phyloP scores from a whole-genome alignment of 495 filamentous ascomycete genomes.

The Polyplosphaeria fusca region DNA sequence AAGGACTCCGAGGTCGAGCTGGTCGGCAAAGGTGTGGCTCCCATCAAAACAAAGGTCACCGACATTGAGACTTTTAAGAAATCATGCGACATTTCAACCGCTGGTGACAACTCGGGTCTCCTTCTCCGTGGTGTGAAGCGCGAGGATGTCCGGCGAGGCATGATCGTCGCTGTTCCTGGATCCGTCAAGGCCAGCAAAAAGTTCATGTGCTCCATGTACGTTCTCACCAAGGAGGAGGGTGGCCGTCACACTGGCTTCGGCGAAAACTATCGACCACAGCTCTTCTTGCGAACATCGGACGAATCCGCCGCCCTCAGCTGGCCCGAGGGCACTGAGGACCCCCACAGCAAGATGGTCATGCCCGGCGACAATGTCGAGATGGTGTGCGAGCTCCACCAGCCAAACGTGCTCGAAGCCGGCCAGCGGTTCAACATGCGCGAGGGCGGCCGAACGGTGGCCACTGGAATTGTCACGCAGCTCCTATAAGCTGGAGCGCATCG shows the following conservation, averaged over 20 bases:
- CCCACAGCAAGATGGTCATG: conserved; percentile 73
- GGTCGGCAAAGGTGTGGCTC: conserved; percentile 68
- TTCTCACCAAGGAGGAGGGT: conserved; percentile 95
- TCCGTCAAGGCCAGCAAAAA: conserved; percentile 75
- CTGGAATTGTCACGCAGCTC: conserved; percentile 28
- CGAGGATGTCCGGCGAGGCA: conserved; percentile 89
- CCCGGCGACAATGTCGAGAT: conserved; percentile 99
- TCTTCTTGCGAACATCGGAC: conserved; percentile 91
- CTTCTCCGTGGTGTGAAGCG: conserved; percentile 90
- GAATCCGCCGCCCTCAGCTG: conserved; percentile 77
- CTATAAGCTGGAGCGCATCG: background rate
- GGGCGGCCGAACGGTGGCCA: conserved; percentile 63
- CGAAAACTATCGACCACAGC: conserved; percentile 90
- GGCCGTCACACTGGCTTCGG: conserved; percentile 92
- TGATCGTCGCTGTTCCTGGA: conserved; percentile 82
- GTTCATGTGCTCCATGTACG: conserved; percentile 94
- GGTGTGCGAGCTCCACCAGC: conserved; percentile 72
- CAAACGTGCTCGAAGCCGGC: conserved; percentile 80
- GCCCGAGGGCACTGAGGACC: conserved; percentile 71
- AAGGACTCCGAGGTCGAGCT: conserved; percentile 90
- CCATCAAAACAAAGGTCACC: conserved; percentile 97
- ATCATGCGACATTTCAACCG: conserved; percentile 86
- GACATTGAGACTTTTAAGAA: conserved; percentile 99
- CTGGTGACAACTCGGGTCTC: conserved; percentile 97
- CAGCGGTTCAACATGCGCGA: conserved; percentile 96